Conservation (phyloP, 192 early-diverging fungal species). For the Anaeromyces robustus region DNA sequence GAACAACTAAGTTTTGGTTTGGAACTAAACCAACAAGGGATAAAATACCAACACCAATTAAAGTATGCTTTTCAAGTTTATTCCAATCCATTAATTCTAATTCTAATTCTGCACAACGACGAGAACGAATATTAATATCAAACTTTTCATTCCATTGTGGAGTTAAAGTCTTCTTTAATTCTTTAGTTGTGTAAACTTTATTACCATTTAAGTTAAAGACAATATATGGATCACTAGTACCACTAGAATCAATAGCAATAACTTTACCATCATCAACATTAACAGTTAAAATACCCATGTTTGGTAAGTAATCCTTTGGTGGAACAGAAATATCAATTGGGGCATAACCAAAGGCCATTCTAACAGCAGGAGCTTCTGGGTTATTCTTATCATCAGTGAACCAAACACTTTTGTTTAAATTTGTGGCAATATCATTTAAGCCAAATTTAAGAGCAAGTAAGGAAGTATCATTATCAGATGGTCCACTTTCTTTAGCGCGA, state of each 20-base stretch:
- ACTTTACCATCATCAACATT: slow-evolving; percentile 37
- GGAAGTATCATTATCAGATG: background rate
- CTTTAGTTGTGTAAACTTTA: slow-evolving; percentile 51
- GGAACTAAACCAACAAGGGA: background rate
- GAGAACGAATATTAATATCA: slow-evolving; percentile 24
- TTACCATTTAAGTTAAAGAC: slow-evolving; percentile 20
- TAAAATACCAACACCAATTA: background rate
- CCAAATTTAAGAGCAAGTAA: background rate
- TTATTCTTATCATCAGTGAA: background rate
- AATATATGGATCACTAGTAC: slow-evolving; percentile 56
- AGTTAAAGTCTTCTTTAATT: slow-evolving; percentile 53
- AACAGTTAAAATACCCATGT: slow-evolving; percentile 52
- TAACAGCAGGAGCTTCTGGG: background rate
- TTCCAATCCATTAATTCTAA: background rate
- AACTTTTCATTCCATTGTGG: slow-evolving; percentile 55
- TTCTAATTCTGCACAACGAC: background rate
- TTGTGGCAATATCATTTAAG: background rate
- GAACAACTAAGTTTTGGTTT: too few relatives aligned
- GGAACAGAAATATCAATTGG: slow-evolving; percentile 23
- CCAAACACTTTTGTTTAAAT: background rate
- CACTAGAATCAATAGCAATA: slow-evolving; percentile 51
- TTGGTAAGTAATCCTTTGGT: slow-evolving; percentile 24
- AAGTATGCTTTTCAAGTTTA: background rate
- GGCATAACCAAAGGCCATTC: slow-evolving; percentile 13
- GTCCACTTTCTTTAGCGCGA: background rate